Evolutionary conservation across 768 basidiomycete genomes (phyloP).

Genomic region (Lyophyllum semitale): DNA sequence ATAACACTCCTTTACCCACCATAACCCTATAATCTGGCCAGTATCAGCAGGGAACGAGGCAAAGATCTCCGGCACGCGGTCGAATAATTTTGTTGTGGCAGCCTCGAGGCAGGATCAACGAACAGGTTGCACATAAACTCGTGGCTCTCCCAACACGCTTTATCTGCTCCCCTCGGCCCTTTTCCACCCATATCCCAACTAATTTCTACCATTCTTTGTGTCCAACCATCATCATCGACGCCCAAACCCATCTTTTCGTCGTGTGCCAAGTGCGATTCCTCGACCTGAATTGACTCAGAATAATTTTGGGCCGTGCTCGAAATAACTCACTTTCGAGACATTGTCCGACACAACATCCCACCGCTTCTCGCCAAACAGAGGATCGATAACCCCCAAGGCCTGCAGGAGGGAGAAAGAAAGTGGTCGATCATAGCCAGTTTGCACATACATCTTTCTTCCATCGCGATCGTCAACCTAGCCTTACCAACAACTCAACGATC

Average conservation of each 20-base stretch:
- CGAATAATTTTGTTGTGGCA: conserved; percentile 19
- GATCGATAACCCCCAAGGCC: conserved; percentile 43
- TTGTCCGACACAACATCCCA: conserved; percentile 30
- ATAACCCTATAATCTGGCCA: conserved; percentile 14
- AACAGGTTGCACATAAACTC: conserved; percentile 14
- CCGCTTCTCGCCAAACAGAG: conserved; percentile 38
- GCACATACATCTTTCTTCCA: conserved; percentile 40
- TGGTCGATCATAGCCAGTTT: conserved; percentile 33
- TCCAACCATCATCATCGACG: not conserved
- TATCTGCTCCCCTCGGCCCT: conserved; percentile 15
- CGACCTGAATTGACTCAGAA: too few relatives aligned
- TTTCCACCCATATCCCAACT: conserved; percentile 8
- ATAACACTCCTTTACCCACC: conserved; percentile 21
- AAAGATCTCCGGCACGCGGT: conserved; percentile 18
- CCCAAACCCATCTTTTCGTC: conserved; percentile 2
- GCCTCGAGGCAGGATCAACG: conserved; percentile 26
- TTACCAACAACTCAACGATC: conserved; percentile 9
- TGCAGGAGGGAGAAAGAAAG: conserved; percentile 35
- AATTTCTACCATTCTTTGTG: conserved; percentile 14
- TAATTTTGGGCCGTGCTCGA: conserved; percentile 51
- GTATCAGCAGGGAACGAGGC: conserved; percentile 9
- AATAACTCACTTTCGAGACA: conserved; percentile 36
- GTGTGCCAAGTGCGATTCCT: conserved; percentile 13
- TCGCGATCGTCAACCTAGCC: conserved; percentile 25
- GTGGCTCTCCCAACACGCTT: conserved; percentile 21